These are phyloP conservation scores for Capillidium heterosporum DNA, from an alignment of 371 early-diverging fungal species.

Conservation along the genomic window DNA sequence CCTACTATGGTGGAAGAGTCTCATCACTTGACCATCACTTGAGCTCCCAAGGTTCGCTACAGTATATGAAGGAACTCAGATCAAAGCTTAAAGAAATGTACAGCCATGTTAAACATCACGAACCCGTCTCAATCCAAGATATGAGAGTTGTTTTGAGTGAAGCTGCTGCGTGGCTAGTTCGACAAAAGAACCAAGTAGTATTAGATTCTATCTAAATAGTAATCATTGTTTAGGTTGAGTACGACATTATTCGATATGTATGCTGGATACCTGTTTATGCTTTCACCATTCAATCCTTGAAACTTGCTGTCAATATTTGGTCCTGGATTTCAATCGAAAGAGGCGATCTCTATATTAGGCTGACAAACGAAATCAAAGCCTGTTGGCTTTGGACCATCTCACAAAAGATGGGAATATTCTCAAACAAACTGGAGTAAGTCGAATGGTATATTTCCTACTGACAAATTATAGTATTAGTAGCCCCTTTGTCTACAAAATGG, in stretches of 20 bases:
- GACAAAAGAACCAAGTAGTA: slow-evolving; percentile 7
- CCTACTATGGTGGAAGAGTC: background rate
- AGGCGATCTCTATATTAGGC: slow-evolving; percentile 43
- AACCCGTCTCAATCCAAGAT: slow-evolving; percentile 5
- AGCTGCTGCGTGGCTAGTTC: slow-evolving; percentile 15
- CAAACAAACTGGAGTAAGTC: slow-evolving; percentile 19
- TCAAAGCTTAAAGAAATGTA: slow-evolving; percentile 32
- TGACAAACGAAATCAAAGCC: slow-evolving; percentile 61
- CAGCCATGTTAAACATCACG: slow-evolving; percentile 42
- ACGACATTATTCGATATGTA: slow-evolving; percentile 54
- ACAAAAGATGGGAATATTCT: slow-evolving; percentile 60
- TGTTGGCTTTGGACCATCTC: slow-evolving; percentile 73
- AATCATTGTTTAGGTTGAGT: slow-evolving; percentile 17
- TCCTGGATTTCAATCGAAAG: slow-evolving; percentile 65
- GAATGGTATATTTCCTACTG: slow-evolving; percentile 9
- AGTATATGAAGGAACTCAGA: background rate
- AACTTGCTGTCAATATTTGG: slow-evolving; percentile 67
- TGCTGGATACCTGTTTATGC: slow-evolving; percentile 74
- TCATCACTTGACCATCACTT: background rate
- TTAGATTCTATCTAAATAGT: slow-evolving; percentile 8
- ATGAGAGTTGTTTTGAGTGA: slow-evolving; percentile 26
- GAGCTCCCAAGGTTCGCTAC: background rate
- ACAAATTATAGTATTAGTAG: slow-evolving; percentile 19
- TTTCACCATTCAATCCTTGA: slow-evolving; percentile 59
- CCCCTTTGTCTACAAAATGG: slow-evolving; percentile 78